phyloP scores from a whole-genome alignment of 805 yeast species.

The Nakazawaea molendinolei region DNA sequence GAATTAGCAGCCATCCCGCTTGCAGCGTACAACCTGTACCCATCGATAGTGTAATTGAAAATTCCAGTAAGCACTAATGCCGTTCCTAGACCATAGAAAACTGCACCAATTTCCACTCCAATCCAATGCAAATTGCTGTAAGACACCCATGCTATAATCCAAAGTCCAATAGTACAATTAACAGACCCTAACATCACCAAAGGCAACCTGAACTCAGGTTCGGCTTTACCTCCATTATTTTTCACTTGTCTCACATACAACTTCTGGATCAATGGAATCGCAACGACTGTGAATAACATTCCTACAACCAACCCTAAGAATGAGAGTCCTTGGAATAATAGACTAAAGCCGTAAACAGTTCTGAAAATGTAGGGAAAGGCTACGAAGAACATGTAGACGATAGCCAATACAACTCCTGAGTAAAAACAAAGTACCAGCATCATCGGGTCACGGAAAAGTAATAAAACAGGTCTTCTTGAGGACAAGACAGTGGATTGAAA shows the following conservation, averaged over 20 bases:
- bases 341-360: slow-evolving; percentile 42
- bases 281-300: slow-evolving; percentile 34
- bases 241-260: slow-evolving; percentile 27
- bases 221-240: slow-evolving; percentile 34
- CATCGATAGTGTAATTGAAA: slow-evolving; percentile 34
- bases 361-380: slow-evolving; percentile 57
- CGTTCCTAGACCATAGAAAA: slow-evolving; percentile 37
- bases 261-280: slow-evolving; percentile 25
- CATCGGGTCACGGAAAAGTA: slow-evolving; percentile 48
- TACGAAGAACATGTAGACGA: slow-evolving; percentile 58
- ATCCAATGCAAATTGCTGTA: slow-evolving; percentile 46
- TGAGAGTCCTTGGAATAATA: slow-evolving; percentile 56
- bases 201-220: slow-evolving; percentile 52
- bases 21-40: slow-evolving; percentile 42
- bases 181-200: slow-evolving; percentile 54
- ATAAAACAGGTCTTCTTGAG: slow-evolving; percentile 43
- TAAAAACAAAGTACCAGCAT: slow-evolving; percentile 46
- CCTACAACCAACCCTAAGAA: slow-evolving; percentile 56
- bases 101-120: slow-evolving; percentile 39
- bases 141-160: slow-evolving; percentile 57
- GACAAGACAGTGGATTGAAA: slow-evolving; percentile 35
- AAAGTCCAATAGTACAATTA: slow-evolving; percentile 44
- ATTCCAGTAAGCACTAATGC: slow-evolving; percentile 34
- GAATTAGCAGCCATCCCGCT: slow-evolving; percentile 47
- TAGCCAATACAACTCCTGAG: slow-evolving; percentile 50